Conservation (phyloP, 23 red algal genomes). For the Agarophyton chilense region DNA sequence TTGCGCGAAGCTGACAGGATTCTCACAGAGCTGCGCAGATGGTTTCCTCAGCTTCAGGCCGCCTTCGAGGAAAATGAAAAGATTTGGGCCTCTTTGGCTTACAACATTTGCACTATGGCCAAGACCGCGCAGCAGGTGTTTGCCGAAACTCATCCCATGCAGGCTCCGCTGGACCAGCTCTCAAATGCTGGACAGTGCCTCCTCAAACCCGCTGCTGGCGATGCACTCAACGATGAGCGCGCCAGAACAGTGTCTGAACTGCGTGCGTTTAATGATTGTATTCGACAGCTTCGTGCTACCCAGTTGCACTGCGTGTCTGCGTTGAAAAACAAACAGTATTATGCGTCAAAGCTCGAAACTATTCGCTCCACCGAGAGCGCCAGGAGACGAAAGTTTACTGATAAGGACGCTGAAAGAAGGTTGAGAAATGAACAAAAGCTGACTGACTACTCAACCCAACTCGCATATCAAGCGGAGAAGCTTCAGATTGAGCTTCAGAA, state of each 20-base stretch:
- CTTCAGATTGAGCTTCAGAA: constrained; percentile 17
- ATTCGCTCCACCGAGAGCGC: constrained; percentile 27
- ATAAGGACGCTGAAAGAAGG: constrained; percentile 26
- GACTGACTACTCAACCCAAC: constrained; percentile 12
- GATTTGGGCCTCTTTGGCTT: constrained; percentile 32
- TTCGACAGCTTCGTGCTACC: constrained; percentile 12
- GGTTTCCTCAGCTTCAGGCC: constrained; percentile 51
- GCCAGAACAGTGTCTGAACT: constrained; percentile 4
- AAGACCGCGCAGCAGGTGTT: constrained; percentile 39
- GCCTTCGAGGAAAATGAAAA: constrained; percentile 44
- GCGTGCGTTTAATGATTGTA: constrained; percentile 32
- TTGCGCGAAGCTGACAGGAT: constrained; percentile 21
- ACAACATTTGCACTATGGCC: constrained; percentile 38
- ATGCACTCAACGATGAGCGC: constrained; percentile 8
- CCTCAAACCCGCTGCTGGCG: background rate
- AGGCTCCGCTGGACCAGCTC: background rate
- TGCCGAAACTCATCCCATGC: background rate
- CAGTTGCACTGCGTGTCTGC: constrained; percentile 29
- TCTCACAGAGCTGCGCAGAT: constrained; percentile 29
- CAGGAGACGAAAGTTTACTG: constrained; percentile 1
- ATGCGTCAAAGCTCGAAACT: constrained; percentile 28
- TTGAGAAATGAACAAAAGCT: constrained; percentile 60
- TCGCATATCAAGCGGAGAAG: constrained; percentile 6
- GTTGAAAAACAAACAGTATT: constrained; percentile 30
- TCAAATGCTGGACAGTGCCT: background rate